Conservation (phyloP, 805 yeast species). For the Wickerhamomyces pijperi region DNA sequence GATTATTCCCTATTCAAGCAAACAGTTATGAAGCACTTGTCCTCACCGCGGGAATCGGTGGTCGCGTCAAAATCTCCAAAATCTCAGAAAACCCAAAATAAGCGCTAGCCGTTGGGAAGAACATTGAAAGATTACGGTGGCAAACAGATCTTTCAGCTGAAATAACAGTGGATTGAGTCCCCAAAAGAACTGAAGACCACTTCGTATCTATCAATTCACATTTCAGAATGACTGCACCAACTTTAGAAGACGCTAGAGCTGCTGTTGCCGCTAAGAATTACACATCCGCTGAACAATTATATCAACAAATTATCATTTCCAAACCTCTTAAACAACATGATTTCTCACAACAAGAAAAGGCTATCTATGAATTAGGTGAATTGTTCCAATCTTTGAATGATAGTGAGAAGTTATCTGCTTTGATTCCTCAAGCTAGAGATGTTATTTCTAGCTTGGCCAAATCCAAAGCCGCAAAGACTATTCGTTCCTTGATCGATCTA, state of each 20-base stretch:
- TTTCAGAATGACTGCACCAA: constrained; percentile 11
- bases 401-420: constrained; percentile 39
- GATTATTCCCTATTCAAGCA: too few relatives aligned
- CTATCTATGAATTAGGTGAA: constrained; percentile 62
- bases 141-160: too few relatives aligned
- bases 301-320: constrained; percentile 35
- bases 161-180: too few relatives aligned
- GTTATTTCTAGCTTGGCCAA: constrained; percentile 79
- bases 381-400: constrained; percentile 44
- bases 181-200: too few relatives aligned
- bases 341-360: constrained; percentile 18
- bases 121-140: too few relatives aligned
- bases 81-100: not conserved
- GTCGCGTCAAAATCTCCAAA: not conserved
- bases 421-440: constrained; percentile 57
- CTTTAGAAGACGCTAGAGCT: constrained; percentile 49
- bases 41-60: too few relatives aligned
- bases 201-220: not conserved
- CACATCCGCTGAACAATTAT: constrained; percentile 49
- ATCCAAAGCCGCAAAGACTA: constrained; percentile 88
- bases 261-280: constrained; percentile 39
- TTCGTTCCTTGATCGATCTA: constrained; percentile 69
- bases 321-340: constrained; percentile 15
- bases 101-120: too few relatives aligned
- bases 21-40: too few relatives aligned